Conservation (phyloP, 257 asterid species). For the Solanum gandarillasii region DNA sequence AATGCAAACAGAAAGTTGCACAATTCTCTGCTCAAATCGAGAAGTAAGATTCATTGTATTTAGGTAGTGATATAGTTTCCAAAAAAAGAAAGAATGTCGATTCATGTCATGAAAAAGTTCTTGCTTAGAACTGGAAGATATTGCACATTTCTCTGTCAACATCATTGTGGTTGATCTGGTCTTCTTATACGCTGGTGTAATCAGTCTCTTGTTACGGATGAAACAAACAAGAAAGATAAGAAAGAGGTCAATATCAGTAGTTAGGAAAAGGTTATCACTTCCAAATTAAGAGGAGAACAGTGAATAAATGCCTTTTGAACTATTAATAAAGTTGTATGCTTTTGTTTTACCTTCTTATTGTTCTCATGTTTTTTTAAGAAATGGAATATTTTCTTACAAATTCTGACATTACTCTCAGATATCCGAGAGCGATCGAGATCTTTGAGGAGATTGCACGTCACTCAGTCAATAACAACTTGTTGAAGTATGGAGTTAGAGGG, state of each 20-base stretch:
- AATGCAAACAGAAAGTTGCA: conserved; percentile 90
- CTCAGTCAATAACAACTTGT: conserved; percentile 71
- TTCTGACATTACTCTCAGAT: conserved; percentile 30
- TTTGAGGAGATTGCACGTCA: conserved; percentile 88
- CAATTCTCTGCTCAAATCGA: conserved; percentile 84
- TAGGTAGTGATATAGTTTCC: not conserved
- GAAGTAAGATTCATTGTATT: conserved; percentile 42
- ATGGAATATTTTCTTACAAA: not conserved
- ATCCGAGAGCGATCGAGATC: conserved; percentile 77
- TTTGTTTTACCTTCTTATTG: not conserved
- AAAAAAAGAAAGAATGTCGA: not conserved
- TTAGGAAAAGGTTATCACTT: not conserved
- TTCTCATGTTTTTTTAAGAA: not conserved
- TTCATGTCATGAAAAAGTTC: not conserved
- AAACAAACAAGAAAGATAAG: not conserved
- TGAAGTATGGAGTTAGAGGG: conserved; percentile 96
- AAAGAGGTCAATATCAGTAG: not conserved
- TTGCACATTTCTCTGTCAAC: not conserved
- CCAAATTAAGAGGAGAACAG: not conserved
- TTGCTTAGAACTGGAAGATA: not conserved
- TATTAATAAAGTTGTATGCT: not conserved
- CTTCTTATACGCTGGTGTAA: not conserved
- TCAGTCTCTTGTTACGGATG: not conserved
- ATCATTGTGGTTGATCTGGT: not conserved
- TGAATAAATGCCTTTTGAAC: not conserved